A percentile compares a stretch with the other conserved stretches of the same genome.
These are phyloP conservation scores for Geotrichum phurueaensis DNA, from an alignment of 1,139 yeast species.

Conservation along the genomic window DNA sequence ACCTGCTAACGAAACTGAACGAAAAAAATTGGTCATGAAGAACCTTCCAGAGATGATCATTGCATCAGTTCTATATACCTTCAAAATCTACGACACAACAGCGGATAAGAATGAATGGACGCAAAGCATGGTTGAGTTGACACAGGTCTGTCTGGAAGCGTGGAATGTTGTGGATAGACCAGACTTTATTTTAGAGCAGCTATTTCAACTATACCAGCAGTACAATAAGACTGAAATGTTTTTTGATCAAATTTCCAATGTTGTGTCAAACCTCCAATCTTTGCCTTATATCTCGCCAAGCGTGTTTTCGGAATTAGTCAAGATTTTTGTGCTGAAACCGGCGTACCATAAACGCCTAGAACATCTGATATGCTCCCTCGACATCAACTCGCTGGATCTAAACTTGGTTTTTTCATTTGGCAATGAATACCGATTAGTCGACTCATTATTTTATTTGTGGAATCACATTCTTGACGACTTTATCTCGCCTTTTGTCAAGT, in stretches of 20 bases:
- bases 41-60: slow-evolving; percentile 53
- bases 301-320: slow-evolving; percentile 54
- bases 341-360: slow-evolving; percentile 49
- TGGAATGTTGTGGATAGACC: slow-evolving; percentile 37
- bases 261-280: slow-evolving; percentile 26
- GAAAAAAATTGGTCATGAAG: slow-evolving; percentile 48
- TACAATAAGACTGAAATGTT: slow-evolving; percentile 47
- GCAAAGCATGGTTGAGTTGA: slow-evolving; percentile 23
- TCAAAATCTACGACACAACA: slow-evolving; percentile 23
- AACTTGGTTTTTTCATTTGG: slow-evolving; percentile 64
- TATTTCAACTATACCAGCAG: slow-evolving; percentile 4
- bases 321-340: slow-evolving; percentile 38
- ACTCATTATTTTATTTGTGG: slow-evolving; percentile 63
- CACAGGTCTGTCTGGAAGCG: slow-evolving; percentile 40
- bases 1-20: slow-evolving; percentile 41
- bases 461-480: slow-evolving; percentile 60
- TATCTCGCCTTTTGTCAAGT: slow-evolving; percentile 57
- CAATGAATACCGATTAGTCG: slow-evolving; percentile 46
- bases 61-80: slow-evolving; percentile 44
- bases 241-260: slow-evolving; percentile 47
- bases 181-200: slow-evolving; percentile 43
- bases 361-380: slow-evolving; percentile 59
- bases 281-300: slow-evolving; percentile 48
- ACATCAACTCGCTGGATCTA: slow-evolving; percentile 58
- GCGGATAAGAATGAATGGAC: not conserved